A percentile compares a stretch with the other conserved stretches of the same genome.
Conservation (phyloP, 495 filamentous ascomycete genomes). For the Podospora comata region DNA sequence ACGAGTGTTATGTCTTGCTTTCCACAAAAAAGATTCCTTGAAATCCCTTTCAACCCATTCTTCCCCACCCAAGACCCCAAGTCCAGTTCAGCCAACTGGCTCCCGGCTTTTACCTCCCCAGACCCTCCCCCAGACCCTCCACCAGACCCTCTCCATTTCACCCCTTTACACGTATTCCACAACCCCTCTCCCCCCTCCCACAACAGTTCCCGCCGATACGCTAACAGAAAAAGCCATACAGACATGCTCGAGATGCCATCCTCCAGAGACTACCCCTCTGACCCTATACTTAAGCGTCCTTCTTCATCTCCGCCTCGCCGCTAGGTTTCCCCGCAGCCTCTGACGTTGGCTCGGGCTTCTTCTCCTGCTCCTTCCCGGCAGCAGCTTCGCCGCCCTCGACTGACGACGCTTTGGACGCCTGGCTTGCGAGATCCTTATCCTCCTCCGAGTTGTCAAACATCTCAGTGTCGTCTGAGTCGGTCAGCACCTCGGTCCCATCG, state of each 20-base stretch:
- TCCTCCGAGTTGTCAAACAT: constrained; percentile 90
- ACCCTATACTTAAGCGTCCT: neutral
- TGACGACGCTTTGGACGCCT: constrained; percentile 46
- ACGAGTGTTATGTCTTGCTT: neutral
- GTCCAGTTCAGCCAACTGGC: neutral
- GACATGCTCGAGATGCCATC: neutral
- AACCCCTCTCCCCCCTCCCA: neutral
- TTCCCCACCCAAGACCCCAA: neutral
- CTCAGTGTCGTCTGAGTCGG: constrained; percentile 81
- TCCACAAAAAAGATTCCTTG: neutral
- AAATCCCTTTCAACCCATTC: neutral
- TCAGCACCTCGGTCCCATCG: constrained; percentile 85
- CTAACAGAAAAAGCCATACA: constrained; percentile 1
- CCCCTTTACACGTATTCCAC: neutral
- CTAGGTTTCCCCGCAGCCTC: constrained; percentile 8
- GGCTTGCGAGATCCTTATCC: constrained; percentile 67
- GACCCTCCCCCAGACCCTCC: neutral
- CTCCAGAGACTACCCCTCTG: neutral
- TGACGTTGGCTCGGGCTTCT: neutral
- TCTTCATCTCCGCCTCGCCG: constrained; percentile 5
- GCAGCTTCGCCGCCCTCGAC: constrained; percentile 10
- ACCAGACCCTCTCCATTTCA: neutral
- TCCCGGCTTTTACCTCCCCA: neutral
- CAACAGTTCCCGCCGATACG: neutral
- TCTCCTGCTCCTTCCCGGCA: constrained; percentile 5